A percentile compares a stretch with the other conserved stretches of the same genome.
Conservation (phyloP, 331 rosid genomes). For the Acacia concinna region DNA sequence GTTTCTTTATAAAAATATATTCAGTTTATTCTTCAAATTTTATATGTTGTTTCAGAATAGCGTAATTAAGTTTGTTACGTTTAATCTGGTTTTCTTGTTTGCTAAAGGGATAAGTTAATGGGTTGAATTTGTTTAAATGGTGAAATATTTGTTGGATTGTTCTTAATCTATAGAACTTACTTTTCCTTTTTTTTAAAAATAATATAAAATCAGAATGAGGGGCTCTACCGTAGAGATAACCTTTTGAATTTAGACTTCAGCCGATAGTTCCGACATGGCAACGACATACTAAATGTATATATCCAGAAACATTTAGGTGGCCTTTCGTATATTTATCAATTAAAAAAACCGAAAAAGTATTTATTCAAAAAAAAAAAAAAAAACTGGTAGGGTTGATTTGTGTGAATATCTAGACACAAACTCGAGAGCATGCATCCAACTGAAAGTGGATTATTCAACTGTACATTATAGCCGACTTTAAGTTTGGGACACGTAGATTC, state of each 20-base stretch:
- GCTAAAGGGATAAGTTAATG: not conserved
- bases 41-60: not conserved
- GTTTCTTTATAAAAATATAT: not conserved
- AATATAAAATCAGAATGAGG: not conserved
- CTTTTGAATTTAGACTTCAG: not conserved
- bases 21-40: not conserved
- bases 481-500: too few relatives aligned
- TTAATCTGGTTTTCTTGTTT: not conserved
- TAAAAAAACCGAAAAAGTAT: not conserved
- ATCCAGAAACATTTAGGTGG: not conserved
- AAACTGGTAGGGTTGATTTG: not conserved
- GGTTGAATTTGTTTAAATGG: not conserved
- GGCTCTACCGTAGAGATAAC: not conserved
- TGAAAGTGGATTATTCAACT: not conserved
- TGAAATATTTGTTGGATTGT: not conserved
- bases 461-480: not conserved
- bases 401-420: not conserved
- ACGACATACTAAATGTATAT: not conserved
- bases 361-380: not conserved
- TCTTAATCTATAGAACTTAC: not conserved
- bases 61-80: not conserved
- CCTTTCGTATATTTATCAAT: not conserved
- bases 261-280: not conserved
- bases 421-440: not conserved
- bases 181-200: too few relatives aligned